A percentile compares a stretch with the other conserved stretches of the same genome.
phyloP scores from a whole-genome alignment of 1,139 yeast species.

The Diutina neorugosa region DNA sequence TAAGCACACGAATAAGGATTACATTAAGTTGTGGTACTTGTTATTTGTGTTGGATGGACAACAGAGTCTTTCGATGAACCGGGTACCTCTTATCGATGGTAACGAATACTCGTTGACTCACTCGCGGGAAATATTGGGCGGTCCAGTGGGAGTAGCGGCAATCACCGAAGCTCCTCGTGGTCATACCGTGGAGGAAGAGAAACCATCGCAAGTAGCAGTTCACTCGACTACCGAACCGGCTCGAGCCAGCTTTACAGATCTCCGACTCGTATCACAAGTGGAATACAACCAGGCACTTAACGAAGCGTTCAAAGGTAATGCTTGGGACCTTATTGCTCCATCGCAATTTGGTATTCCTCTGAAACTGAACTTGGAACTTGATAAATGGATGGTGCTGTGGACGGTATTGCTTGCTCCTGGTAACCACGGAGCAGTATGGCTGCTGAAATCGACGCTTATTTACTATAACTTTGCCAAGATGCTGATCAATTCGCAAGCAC shows the following conservation, averaged over 20 bases:
- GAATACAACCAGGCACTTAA: constrained; percentile 59
- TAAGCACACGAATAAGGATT: constrained; percentile 28
- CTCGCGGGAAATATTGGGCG: constrained; percentile 24
- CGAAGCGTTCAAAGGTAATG: constrained; percentile 47
- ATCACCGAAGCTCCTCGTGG: not conserved
- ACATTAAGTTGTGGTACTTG: constrained; percentile 53
- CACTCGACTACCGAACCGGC: not conserved
- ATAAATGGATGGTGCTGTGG: constrained; percentile 78
- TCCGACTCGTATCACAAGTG: constrained; percentile 58
- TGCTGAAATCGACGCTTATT: constrained; percentile 55
- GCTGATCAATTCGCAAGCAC: constrained; percentile 53
- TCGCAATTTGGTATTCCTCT: constrained; percentile 57
- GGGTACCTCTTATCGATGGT: constrained; percentile 41
- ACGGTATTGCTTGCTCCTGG: constrained; percentile 56
- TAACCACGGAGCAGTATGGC: constrained; percentile 52
- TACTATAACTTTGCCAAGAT: constrained; percentile 67
- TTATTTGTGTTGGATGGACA: constrained; percentile 61
- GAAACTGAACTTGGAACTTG: constrained; percentile 52
- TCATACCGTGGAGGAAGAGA: not conserved
- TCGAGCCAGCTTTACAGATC: constrained; percentile 26
- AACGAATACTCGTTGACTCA: constrained; percentile 31
- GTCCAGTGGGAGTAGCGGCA: not conserved
- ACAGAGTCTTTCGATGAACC: constrained; percentile 49
- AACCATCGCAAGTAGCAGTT: not conserved
- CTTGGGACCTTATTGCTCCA: constrained; percentile 53